phyloP scores from a whole-genome alignment of 805 yeast genomes.

The Candida saitoana region DNA sequence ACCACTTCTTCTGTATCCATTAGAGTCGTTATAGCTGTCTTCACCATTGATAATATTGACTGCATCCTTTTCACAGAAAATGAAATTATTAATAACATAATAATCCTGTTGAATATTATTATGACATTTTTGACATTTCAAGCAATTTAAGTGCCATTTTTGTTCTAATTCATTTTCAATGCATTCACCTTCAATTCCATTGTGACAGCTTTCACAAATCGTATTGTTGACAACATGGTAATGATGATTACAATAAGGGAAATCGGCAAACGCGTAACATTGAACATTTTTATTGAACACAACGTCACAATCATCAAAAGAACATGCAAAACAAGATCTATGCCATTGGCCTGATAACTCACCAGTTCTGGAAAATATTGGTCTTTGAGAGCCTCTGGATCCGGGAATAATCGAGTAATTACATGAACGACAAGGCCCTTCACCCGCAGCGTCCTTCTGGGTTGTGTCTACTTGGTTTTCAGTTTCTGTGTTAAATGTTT shows the following conservation, averaged over 20 bases:
- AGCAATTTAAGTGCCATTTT: constrained; percentile 73
- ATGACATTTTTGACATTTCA: constrained; percentile 63
- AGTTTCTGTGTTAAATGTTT: constrained; percentile 3
- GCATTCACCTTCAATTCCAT: constrained; percentile 88
- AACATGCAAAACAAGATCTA: constrained; percentile 76
- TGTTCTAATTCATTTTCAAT: constrained; percentile 69
- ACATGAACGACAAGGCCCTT: constrained; percentile 83
- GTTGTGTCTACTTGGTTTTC: background rate
- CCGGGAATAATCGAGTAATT: constrained; percentile 42
- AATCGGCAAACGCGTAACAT: constrained; percentile 73
- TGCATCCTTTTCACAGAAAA: constrained; percentile 52
- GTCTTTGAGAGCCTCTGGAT: constrained; percentile 41
- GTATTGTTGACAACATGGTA: constrained; percentile 74
- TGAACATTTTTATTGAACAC: constrained; percentile 56
- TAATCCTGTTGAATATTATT: constrained; percentile 47
- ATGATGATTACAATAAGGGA: constrained; percentile 78
- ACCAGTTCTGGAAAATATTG: constrained; percentile 82
- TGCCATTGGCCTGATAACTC: constrained; percentile 94
- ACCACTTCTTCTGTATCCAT: constrained; percentile 18
- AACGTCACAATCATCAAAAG: constrained; percentile 46
- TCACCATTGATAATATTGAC: constrained; percentile 22
- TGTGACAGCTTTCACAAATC: constrained; percentile 63
- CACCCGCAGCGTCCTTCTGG: constrained; percentile 48
- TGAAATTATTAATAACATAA: constrained; percentile 49
- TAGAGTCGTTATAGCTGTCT: constrained; percentile 16